Base-by-base conservation (phyloP, 73 alveolate genomes). In the Paramecium primaurelia region DNA sequence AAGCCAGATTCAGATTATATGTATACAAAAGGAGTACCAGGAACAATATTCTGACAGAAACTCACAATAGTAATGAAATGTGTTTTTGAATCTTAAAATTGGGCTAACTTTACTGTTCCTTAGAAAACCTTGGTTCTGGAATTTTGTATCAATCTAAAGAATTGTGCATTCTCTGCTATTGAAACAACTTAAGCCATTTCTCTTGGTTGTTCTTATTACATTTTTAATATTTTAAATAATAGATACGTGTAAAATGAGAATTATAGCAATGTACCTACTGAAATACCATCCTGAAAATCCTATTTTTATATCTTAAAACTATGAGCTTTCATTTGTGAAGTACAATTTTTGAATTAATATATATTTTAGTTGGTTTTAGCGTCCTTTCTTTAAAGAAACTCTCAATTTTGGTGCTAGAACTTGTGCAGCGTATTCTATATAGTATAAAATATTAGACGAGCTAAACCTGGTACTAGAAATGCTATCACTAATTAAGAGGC, bases 271-370 rank as follows among this genome's bases (percentile, higher is more conserved):
- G 49, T 97, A 92, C 92, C 71, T 97, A 16, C 94, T 92, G 85
- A 95, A 93, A 83, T 97, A 97, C 96, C 58, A 86, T 59, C 96
- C 95, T 71, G 98, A 97, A 83, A 94, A 96, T 86, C 97, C 98
- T 8, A 59, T 93, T 28, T 92, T 92, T 45, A 92, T 97, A 22
- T 86, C 97, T 8, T 69, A 84, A n/a, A 96, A 86, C 45, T 51
- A 20, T 45, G 98, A 97, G 38, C 89, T 97, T 10, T 75, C 95
- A 8, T 94, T 90, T 92, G 86, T 97, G 20, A 94, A 97, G 97
- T 95, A 93, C 32, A 54, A 54, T 3, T 80, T 95, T 86, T 86
- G 93, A 93, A 77, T 90, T 3, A 8, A 8, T 22, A 9, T 71
- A 54, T 54, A 4, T 12, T 40, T 22, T 71, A 71, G 94, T 44